Base-by-base conservation (phyloP, 2,329 filamentous ascomycete genomes). In the Neoascochyta sp. region DNA sequence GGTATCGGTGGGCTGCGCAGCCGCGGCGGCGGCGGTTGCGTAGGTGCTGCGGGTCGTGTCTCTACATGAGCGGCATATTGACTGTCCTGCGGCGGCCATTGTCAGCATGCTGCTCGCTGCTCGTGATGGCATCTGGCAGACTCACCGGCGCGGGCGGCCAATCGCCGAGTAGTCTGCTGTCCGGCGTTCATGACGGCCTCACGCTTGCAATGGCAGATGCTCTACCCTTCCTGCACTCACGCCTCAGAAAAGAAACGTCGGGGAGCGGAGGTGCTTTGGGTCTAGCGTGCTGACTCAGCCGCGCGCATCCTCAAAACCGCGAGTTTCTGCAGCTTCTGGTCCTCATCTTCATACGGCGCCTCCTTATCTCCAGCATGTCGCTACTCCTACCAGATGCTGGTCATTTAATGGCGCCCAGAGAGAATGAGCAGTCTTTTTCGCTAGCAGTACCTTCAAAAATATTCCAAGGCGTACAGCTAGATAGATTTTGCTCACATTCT, bases 341-440 rank as follows among this genome's bases (percentile, higher is more conserved):
- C 51, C 62, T 65, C 39, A 43, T 64, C 70, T 75, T 72, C 53
- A 49, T 39, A 38, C 45, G 83, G 83, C 85, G 83, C 78, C 48
- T 75, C 87, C 89, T 95, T 95, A 95, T 95, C 89, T 78, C 89
- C 86, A 88, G 80, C 35, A 30, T 38, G 35, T 38, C 35, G 77
- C 81, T 76, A 73, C 57, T 73, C 67, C 69, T 62, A 67, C 65
- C 67, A 52, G 48, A 56, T 60, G 76, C 76, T 86, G 87, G 89
- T 80, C 89, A 95, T 95, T 92, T 75, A 79, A 67, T 67, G 70
- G 80, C 92, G 89, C 86, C 86, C 64, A 95, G 85, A 95, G 62
- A 63, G 70, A 84, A 58, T 52, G 63, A 69, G 81, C 83, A 86
- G 83, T 83, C 83, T 85, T 86, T 88, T 88, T 94, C 89, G 89